These are phyloP conservation scores for Phylloporus scabripes DNA, from an alignment of 768 basidiomycete species.

Conservation along the genomic window DNA sequence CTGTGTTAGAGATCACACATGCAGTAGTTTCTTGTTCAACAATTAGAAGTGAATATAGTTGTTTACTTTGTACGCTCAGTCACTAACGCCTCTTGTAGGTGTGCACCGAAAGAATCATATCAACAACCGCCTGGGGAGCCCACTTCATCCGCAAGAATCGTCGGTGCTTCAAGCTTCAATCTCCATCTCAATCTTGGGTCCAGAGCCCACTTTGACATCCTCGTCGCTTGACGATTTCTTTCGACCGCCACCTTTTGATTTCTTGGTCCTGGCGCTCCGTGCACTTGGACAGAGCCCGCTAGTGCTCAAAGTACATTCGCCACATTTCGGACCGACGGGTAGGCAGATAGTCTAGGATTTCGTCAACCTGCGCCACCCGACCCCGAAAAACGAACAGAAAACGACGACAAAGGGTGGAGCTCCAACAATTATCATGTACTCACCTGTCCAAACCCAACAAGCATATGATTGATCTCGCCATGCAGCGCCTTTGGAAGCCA, in stretches of 20 bases:
- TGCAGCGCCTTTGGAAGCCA: constrained; percentile 77
- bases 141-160: background rate
- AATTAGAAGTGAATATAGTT: background rate
- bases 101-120: background rate
- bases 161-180: constrained; percentile 32
- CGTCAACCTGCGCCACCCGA: background rate
- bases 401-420: background rate
- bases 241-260: constrained; percentile 8
- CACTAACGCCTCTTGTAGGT: background rate
- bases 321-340: constrained; percentile 61
- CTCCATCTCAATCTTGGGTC: constrained; percentile 37
- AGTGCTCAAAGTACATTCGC: constrained; percentile 51
- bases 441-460: constrained; percentile 86
- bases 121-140: background rate
- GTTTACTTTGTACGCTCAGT: background rate
- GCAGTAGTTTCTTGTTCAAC: background rate
- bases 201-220: constrained; percentile 6
- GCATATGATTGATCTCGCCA: constrained; percentile 69
- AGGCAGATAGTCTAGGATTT: constrained; percentile 54
- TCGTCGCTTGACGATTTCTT: constrained; percentile 3
- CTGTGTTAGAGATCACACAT: background rate
- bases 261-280: constrained; percentile 22
- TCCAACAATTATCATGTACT: constrained; percentile 1
- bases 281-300: constrained; percentile 66
- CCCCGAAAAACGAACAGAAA: background rate